Evolutionary conservation across 805 yeast genomes (phyloP), one percentile per base, ranked within the genome.

Genomic region (Metschnikowia aberdeeniae): DNA sequence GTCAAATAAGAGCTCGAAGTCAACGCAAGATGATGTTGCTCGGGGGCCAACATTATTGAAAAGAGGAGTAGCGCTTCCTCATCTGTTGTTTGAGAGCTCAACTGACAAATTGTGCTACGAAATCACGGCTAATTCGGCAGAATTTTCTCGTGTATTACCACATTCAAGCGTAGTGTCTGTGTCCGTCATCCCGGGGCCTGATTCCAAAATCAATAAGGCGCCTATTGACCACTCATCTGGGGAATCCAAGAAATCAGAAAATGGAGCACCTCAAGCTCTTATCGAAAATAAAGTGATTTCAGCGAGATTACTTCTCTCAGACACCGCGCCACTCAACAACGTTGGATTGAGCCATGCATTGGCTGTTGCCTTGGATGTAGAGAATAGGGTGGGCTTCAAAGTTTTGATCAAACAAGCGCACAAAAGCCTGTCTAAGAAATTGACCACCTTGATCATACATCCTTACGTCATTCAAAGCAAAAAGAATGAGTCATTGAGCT

Each of bases 1-100:
- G 53, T 29, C 60, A 14, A 37, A 54, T 14, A 45, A 36, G 17
- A 46, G 51, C 42, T 11, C 37, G 13, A 49, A 45, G 26, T 32
- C 49, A 12, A 9, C 40, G 1, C 34, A 14, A n/a, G 66, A 69
- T 44, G 67, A 57, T 45, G 48, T 60, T 40, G 26, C 62, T 17
- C 52, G 42, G 8, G 53, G 55, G 7, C 61, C 76, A 0, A 59
- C 76, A 4, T 63, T 75, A 5, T 57, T 83, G 30, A 62, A 73
- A 38, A 68, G 87, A 58, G 82, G 81, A 0, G 67, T 83, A 1
- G 54, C 83, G 1, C 63, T 80, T 41, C 88, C 89, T 1, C 82
- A 81, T 56, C 40, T 58, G 2, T 41, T 64, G 2, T 75, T 67
- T 45, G 30, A 40, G 1, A 43, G 50, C n/a, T 47, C 52, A n/a